A percentile compares a stretch with the other conserved stretches of the same genome.
Conservation (phyloP, 1,139 yeast species). For the Nakaseomyces delphensis region DNA sequence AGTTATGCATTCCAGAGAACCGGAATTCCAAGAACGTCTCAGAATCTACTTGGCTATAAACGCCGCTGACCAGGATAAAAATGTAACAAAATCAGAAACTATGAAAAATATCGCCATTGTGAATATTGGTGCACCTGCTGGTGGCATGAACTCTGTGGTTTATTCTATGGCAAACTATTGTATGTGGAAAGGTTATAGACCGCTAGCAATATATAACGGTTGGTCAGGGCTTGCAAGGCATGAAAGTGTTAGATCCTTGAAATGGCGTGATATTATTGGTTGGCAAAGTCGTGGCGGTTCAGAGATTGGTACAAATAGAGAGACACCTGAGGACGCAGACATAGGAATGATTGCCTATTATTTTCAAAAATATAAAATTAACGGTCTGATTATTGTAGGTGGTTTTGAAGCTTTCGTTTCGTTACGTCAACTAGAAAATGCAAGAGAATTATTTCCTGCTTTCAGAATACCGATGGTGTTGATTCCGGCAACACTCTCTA, state of each 20-base stretch:
- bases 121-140: slow-evolving; percentile 95
- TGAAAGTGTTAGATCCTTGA: slow-evolving; percentile 62
- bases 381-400: slow-evolving; percentile 84
- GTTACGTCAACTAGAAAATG: slow-evolving; percentile 66
- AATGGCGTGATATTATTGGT: slow-evolving; percentile 81
- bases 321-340: slow-evolving; percentile 68
- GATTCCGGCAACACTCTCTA: slow-evolving; percentile 87
- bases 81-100: slow-evolving; percentile 41
- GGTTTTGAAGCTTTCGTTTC: slow-evolving; percentile 92
- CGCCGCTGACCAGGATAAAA: slow-evolving; percentile 54
- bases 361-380: slow-evolving; percentile 74
- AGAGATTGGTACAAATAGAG: slow-evolving; percentile 89
- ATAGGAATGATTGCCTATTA: slow-evolving; percentile 84
- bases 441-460: slow-evolving; percentile 70
- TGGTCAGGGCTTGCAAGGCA: slow-evolving; percentile 82
- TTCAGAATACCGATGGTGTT: slow-evolving; percentile 89
- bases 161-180: slow-evolving; percentile 88
- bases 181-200: slow-evolving; percentile 79
- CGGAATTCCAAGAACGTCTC: slow-evolving; percentile 76
- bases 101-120: slow-evolving; percentile 63
- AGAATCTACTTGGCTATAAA: slow-evolving; percentile 61
- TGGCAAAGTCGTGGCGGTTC: slow-evolving; percentile 94
- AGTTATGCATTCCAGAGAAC: slow-evolving; percentile 80
- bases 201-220: slow-evolving; percentile 84
- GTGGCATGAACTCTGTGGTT: slow-evolving; percentile 89